Percentiles rank a stretch among this genome's conserved stretches.
phyloP scores from a whole-genome alignment of 345 rosid species.

The Excoecaria cochinchinensis region DNA sequence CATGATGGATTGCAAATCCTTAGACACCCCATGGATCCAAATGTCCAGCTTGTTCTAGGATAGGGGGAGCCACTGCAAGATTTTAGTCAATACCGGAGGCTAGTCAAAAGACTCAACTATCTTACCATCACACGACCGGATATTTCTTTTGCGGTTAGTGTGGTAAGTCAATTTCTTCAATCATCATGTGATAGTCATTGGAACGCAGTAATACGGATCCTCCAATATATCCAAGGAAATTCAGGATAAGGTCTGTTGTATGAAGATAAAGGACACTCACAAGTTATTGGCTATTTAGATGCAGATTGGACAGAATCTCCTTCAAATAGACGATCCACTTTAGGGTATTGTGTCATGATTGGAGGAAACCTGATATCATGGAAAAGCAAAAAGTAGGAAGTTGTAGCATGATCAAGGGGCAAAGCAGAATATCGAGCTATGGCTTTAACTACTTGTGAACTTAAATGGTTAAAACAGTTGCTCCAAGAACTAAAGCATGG shows the following conservation, averaged over 20 bases:
- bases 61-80: not conserved
- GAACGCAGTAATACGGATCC: not conserved
- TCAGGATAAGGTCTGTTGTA: not conserved
- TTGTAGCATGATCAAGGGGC: too few relatives aligned
- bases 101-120: not conserved
- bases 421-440: too few relatives aligned
- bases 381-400: too few relatives aligned
- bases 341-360: too few relatives aligned
- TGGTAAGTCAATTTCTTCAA: not conserved
- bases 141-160: not conserved
- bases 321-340: too few relatives aligned
- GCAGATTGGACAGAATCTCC: too few relatives aligned
- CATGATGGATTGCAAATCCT: not conserved
- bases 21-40: not conserved
- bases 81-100: not conserved
- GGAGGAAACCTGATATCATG: too few relatives aligned
- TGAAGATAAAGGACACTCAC: not conserved
- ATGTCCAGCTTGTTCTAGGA: not conserved
- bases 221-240: not conserved
- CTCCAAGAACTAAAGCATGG: too few relatives aligned
- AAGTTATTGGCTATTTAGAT: not conserved
- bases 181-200: not conserved
- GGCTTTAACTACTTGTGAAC: too few relatives aligned
- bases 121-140: too few relatives aligned
- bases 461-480: too few relatives aligned